Evolutionary conservation across 768 basidiomycete genomes (phyloP), one percentile per base, ranked within the genome.

Genomic region (Suillus lakei): DNA sequence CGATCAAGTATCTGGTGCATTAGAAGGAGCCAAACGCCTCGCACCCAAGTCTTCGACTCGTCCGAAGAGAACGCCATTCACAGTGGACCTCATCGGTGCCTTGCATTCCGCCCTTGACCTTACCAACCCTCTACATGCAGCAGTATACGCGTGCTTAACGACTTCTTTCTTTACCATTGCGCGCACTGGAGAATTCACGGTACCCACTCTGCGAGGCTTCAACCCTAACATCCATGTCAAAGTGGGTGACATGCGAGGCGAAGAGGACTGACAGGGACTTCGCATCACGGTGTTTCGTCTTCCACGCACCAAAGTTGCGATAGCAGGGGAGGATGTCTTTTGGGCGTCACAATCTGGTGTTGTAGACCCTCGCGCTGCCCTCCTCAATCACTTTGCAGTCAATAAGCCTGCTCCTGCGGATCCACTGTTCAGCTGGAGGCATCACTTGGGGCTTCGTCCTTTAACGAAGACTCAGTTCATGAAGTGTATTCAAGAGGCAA

Each of bases 1-100:
- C 0, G 48, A 54, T 0, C 70, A 78, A 26, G 38, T 80, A 18
- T 71, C 79, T 0, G 64, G 72, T 0, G 36, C 80, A 0, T 67
- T 85, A 0, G 69, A 67, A 21, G 66, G 66, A 0, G 41, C 63
- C 0, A 51, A 48, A 21, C 18, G 26, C 0, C 41, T 67, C 2
- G 30, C 63, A 0, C 60, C 63, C 0, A 10, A 36, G 2, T 48
- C 74, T 0, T 78, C 78, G 0, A 41, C 41, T 18, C 2, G 16
- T 7, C 41, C 41, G 0, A 43, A 21, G 8, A 3, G 41, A 21
- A 7, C 7, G 0, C 18, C 41, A 0, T 43, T 43, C 18, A 43
- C 18, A 2, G n/a, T 46, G 0, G 9, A n/a, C 2, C n/a, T 46
- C 0, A 46, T 46, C 21, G 9, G 21, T 3, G 7, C 6, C 9